Evolutionary conservation across 257 asterid genomes (phyloP).

Genomic region (Lantana camara): DNA sequence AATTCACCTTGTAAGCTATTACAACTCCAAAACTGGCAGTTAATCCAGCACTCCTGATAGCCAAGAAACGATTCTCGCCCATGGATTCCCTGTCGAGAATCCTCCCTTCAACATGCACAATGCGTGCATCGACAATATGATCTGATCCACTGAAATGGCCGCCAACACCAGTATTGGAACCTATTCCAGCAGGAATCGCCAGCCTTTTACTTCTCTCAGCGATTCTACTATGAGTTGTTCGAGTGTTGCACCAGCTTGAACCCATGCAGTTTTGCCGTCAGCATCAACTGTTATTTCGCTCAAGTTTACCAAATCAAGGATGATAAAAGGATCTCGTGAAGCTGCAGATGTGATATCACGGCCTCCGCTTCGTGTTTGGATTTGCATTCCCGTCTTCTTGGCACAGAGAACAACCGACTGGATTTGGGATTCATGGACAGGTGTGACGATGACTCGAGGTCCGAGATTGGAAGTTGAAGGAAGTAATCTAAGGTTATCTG

Average conservation of each 20-base stretch:
- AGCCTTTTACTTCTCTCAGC: slow-evolving; percentile 9
- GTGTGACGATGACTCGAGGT: slow-evolving; percentile 39
- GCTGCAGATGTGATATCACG: slow-evolving; percentile 46
- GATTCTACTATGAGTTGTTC: slow-evolving; percentile 34
- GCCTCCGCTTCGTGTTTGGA: slow-evolving; percentile 46
- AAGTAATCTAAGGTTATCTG: not conserved
- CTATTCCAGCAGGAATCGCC: slow-evolving; percentile 7
- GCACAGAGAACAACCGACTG: slow-evolving; percentile 38
- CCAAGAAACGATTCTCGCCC: too few relatives aligned
- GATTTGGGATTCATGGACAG: slow-evolving; percentile 34
- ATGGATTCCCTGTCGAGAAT: slow-evolving; percentile 32
- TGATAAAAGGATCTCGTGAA: slow-evolving; percentile 33
- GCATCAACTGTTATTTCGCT: slow-evolving; percentile 27
- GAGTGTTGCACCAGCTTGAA: slow-evolving; percentile 41
- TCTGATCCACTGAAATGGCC: slow-evolving; percentile 36
- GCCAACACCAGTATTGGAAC: slow-evolving; percentile 30
- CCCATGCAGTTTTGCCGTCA: slow-evolving; percentile 44
- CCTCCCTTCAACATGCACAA: slow-evolving; percentile 34
- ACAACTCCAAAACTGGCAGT: too few relatives aligned
- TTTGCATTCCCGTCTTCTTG: slow-evolving; percentile 28
- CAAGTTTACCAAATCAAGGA: slow-evolving; percentile 40
- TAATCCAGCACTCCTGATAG: too few relatives aligned
- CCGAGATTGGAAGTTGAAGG: slow-evolving; percentile 4
- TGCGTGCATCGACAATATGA: slow-evolving; percentile 34
- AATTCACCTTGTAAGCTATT: too few relatives aligned